Evolutionary conservation across 2,329 filamentous ascomycete genomes (phyloP), one percentile per base, ranked within the genome.

Genomic region (Aspergillus candidus): DNA sequence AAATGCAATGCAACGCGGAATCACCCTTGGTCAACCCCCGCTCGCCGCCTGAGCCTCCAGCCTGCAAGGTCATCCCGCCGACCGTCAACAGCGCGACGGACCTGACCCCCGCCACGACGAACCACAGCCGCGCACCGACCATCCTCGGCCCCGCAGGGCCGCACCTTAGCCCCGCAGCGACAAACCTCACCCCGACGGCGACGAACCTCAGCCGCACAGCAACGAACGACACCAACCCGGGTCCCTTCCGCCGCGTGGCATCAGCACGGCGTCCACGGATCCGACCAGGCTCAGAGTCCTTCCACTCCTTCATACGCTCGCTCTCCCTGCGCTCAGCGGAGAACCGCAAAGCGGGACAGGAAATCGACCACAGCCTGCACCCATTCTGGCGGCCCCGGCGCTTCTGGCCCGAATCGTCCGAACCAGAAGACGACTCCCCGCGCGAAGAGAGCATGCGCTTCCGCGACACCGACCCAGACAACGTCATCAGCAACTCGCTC

Each of bases 331-430:
- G 60, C 13, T 65, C 68, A 14, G 66, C 69, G 8, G 66, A 60
- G 47, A 72, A 72, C 44, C 61, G 64, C 43, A 70, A 67, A 52
- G 61, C 67, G 3, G 68, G 66, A 31, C 63, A 68, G 40, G 64
- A 71, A 15, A 63, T 70, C 37, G 71, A 78, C 42, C 69, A 68
- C 35, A 71, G 70, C 33, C 60, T 80, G 5, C 74, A 81, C 51
- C 78, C 80, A 2, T 79, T 82, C 57, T 83, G 80, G 80, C 72
- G 75, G 15, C 80, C 80, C 2, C 74, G 75, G 32, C 73, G 73
- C n/a, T 82, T 82, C 61, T 83, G 78, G 78, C 77, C 81, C 32
- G 76, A 76, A 32, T 62, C 78, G 18, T 64, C 70, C 12, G 66
- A 67, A 38, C 62, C 66, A 10, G 70, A 72, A 32, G 66, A 58